These are phyloP conservation scores for Tylopilus balloui DNA, from an alignment of 768 basidiomycete genomes.

Conservation along the genomic window DNA sequence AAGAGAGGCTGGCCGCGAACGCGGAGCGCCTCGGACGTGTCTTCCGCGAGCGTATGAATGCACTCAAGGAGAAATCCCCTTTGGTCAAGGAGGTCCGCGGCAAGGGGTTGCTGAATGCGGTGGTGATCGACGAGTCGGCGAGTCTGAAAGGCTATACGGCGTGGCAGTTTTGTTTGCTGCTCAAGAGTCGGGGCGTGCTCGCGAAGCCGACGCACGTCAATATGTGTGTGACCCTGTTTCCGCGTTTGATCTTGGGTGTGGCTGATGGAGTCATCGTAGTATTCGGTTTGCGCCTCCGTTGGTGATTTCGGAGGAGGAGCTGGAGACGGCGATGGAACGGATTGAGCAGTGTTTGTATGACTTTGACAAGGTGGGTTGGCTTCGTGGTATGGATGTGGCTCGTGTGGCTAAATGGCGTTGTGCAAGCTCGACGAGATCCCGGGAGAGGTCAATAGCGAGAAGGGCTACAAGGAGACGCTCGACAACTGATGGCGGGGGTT, in stretches of 20 bases:
- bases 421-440: slow-evolving; percentile 55
- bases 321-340: slow-evolving; percentile 67
- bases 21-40: slow-evolving; percentile 73
- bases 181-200: slow-evolving; percentile 87
- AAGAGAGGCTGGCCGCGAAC: slow-evolving; percentile 80
- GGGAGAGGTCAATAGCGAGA: slow-evolving; percentile 59
- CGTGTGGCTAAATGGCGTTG: background rate
- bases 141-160: slow-evolving; percentile 77
- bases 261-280: slow-evolving; percentile 38
- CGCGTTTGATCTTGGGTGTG: background rate
- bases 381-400: background rate
- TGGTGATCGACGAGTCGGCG: slow-evolving; percentile 85
- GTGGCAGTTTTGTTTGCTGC: slow-evolving; percentile 91
- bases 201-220: slow-evolving; percentile 97
- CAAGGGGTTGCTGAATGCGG: slow-evolving; percentile 84
- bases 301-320: slow-evolving; percentile 86
- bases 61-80: slow-evolving; percentile 51
- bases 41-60: slow-evolving; percentile 65
- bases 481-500: slow-evolving; percentile 16
- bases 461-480: slow-evolving; percentile 43
- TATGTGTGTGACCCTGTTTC: slow-evolving; percentile 53
- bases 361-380: slow-evolving; percentile 63
- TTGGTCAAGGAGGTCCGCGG: slow-evolving; percentile 80
- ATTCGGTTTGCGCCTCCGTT: slow-evolving; percentile 96
- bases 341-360: slow-evolving; percentile 77